phyloP scores from a whole-genome alignment of 2,329 filamentous ascomycete species.

The Graphilbum fragrans region DNA sequence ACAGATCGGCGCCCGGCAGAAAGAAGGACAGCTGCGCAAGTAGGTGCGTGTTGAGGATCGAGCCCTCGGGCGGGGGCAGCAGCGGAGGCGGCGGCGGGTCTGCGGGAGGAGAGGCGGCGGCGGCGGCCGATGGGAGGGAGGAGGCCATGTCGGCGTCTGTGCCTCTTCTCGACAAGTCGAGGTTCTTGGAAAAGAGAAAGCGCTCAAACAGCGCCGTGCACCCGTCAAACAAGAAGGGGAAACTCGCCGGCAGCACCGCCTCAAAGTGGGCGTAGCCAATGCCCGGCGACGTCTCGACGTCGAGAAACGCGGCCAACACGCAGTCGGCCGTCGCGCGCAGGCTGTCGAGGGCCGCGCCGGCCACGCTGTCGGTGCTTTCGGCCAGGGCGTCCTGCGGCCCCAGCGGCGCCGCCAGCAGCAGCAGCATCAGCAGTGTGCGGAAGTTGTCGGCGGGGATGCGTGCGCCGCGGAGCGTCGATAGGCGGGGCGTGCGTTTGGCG shows the following conservation, averaged over 20 bases:
- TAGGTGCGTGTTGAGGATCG: conserved; percentile 52
- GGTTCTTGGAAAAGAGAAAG: conserved; percentile 62
- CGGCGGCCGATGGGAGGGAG: not conserved
- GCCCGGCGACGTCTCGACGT: conserved; percentile 50
- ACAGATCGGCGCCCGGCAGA: conserved; percentile 51
- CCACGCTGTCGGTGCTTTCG: conserved; percentile 43
- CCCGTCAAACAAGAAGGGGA: conserved; percentile 56
- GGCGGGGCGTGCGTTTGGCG: not conserved
- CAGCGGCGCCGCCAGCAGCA: conserved; percentile 55
- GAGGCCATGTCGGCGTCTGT: not conserved
- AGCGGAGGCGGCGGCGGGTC: conserved; percentile 19
- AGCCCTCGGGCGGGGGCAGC: conserved; percentile 36
- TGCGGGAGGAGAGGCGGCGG: conserved; percentile 2
- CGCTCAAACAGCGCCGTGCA: conserved; percentile 60
- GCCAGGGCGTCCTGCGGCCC: conserved; percentile 53
- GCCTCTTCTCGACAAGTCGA: conserved; percentile 40
- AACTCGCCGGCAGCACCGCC: conserved; percentile 42
- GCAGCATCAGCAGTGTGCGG: conserved; percentile 55
- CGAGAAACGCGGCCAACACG: conserved; percentile 53
- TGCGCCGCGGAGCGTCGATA: conserved; percentile 42
- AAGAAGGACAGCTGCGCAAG: conserved; percentile 65
- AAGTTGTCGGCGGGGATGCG: conserved; percentile 66
- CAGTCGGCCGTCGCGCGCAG: conserved; percentile 50
- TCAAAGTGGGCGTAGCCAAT: conserved; percentile 52
- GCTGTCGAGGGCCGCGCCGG: conserved; percentile 41